A percentile compares a stretch with the other conserved stretches of the same genome.
Evolutionary conservation across 1,284 basidiomycete species (phyloP).

Genomic region (Marasmius sp.): DNA sequence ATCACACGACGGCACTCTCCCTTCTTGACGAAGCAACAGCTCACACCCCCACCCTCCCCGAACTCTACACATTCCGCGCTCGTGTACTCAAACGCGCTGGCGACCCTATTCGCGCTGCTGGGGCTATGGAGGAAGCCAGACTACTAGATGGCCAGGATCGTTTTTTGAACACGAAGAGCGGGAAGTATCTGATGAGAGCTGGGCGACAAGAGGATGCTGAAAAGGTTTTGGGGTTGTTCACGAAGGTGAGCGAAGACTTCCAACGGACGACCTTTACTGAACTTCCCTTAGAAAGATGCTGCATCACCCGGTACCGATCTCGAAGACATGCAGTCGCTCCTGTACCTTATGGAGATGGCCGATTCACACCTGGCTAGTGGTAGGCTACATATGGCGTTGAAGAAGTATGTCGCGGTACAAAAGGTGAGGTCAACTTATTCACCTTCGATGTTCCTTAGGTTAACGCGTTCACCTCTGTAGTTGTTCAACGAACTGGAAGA

Average conservation of each 20-base stretch:
- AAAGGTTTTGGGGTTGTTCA: slow-evolving; percentile 79
- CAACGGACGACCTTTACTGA: neutral
- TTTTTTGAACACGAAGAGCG: slow-evolving; percentile 93
- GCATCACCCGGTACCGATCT: slow-evolving; percentile 77
- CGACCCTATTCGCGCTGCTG: slow-evolving; percentile 75
- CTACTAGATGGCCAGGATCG: slow-evolving; percentile 92
- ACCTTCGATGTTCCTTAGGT: neutral
- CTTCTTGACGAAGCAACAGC: slow-evolving; percentile 67
- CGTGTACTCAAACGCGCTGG: slow-evolving; percentile 88
- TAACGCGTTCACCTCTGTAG: slow-evolving; percentile 32
- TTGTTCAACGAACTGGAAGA: slow-evolving; percentile 89
- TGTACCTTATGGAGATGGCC: slow-evolving; percentile 87
- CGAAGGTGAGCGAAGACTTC: slow-evolving; percentile 59
- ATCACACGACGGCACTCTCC: slow-evolving; percentile 60
- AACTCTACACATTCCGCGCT: slow-evolving; percentile 84
- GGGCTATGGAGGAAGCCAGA: slow-evolving; percentile 81
- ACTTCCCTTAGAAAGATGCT: slow-evolving; percentile 73
- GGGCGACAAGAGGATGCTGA: slow-evolving; percentile 78
- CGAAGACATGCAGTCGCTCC: slow-evolving; percentile 94
- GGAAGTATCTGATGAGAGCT: slow-evolving; percentile 88
- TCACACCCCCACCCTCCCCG: slow-evolving; percentile 94
- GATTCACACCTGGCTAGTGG: slow-evolving; percentile 67
- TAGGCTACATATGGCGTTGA: slow-evolving; percentile 81
- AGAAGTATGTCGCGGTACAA: slow-evolving; percentile 79
- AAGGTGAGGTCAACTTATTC: slow-evolving; percentile 46